A percentile compares a stretch with the other conserved stretches of the same genome.
phyloP scores from a whole-genome alignment of 768 basidiomycete species.

The Macrocybe gigantea region DNA sequence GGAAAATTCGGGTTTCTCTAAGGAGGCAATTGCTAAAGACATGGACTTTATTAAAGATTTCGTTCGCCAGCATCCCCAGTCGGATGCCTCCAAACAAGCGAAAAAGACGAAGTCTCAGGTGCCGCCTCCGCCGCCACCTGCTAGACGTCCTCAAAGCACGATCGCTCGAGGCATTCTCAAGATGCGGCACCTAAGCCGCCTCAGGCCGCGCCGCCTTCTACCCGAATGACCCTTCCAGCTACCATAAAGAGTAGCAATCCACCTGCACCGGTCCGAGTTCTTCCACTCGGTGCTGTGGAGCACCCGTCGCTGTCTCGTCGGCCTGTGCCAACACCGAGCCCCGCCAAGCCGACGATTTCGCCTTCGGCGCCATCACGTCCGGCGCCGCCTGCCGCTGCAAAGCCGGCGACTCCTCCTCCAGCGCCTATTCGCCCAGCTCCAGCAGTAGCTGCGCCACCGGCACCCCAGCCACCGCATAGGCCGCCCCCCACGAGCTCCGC shows the following conservation, averaged over 20 bases:
- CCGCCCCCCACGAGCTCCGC: background rate
- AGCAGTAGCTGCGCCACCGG: slow-evolving; percentile 26
- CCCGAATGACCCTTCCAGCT: no score
- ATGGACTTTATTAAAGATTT: slow-evolving; percentile 89
- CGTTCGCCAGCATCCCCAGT: slow-evolving; percentile 48
- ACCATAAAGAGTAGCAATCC: no score
- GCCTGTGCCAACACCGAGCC: no score
- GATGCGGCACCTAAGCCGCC: slow-evolving; percentile 31
- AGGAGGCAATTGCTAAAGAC: slow-evolving; percentile 66
- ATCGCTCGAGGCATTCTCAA: slow-evolving; percentile 28
- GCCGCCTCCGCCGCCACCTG: slow-evolving; percentile 41
- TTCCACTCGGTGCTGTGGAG: no score
- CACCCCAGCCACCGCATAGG: slow-evolving; percentile 6
- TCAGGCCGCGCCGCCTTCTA: no score
- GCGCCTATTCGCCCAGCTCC: slow-evolving; percentile 32
- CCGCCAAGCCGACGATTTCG: no score
- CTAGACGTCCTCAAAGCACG: slow-evolving; percentile 32
- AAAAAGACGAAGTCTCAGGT: slow-evolving; percentile 34
- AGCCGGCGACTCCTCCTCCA: slow-evolving; percentile 23
- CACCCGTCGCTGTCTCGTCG: no score
- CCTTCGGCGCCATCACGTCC: slow-evolving; percentile 19
- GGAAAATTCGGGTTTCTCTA: slow-evolving; percentile 57
- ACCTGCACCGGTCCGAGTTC: no score
- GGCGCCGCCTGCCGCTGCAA: slow-evolving; percentile 26
- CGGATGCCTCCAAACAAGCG: slow-evolving; percentile 27